Evolutionary conservation across 352 stramenopile species (phyloP).

Genomic region (Phytophthora vignae): DNA sequence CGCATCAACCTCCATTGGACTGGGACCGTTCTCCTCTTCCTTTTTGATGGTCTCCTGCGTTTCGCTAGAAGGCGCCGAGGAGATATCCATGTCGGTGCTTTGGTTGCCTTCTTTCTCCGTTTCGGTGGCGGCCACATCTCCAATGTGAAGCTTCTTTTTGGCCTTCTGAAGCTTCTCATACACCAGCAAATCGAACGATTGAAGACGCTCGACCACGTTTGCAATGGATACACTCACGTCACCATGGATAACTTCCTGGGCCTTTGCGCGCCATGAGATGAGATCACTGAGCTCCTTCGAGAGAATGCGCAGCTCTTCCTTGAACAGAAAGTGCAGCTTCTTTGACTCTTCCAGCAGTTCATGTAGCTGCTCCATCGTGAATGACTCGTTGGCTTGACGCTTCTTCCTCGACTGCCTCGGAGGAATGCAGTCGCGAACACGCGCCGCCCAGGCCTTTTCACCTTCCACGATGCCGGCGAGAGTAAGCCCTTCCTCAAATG

Average conservation of each 20-base stretch:
- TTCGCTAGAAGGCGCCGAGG: slow-evolving; percentile 6
- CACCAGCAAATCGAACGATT: slow-evolving; percentile 68
- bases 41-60: slow-evolving; percentile 15
- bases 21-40: slow-evolving; percentile 20
- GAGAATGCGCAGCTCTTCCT: slow-evolving; percentile 79
- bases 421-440: slow-evolving; percentile 77
- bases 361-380: slow-evolving; percentile 66
- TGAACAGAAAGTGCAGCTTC: slow-evolving; percentile 73
- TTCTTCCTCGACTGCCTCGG: slow-evolving; percentile 86
- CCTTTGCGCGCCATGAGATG: slow-evolving; percentile 67
- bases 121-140: slow-evolving; percentile 12
- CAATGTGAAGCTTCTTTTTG: slow-evolving; percentile 54
- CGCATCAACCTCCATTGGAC: slow-evolving; percentile 40
- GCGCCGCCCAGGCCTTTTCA: slow-evolving; percentile 73
- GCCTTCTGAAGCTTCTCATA: slow-evolving; percentile 67
- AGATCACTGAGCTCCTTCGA: slow-evolving; percentile 80
- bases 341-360: slow-evolving; percentile 67
- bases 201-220: slow-evolving; percentile 52
- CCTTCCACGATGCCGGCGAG: slow-evolving; percentile 63
- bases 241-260: slow-evolving; percentile 54
- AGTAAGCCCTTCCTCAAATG: slow-evolving; percentile 72
- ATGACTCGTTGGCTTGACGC: slow-evolving; percentile 65
- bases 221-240: slow-evolving; percentile 47
- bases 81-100: slow-evolving; percentile 19
- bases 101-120: slow-evolving; percentile 1